phyloP scores from a whole-genome alignment of 176 grass and related monocot genomes.

The Cocos nucifera region DNA sequence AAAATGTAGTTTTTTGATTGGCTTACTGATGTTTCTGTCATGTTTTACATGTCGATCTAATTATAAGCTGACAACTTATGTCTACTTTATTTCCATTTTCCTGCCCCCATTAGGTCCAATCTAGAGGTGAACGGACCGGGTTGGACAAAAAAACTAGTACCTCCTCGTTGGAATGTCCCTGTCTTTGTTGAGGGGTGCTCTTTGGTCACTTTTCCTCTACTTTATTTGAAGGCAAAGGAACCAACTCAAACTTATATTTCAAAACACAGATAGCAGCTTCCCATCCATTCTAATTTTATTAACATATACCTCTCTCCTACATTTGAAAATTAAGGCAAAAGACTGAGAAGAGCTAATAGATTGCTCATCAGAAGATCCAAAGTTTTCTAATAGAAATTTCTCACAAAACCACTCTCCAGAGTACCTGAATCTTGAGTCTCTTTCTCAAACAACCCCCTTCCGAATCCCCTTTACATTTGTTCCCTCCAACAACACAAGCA shows the following conservation, averaged over 20 bases:
- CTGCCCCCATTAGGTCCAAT: too few relatives aligned
- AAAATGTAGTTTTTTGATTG: too few relatives aligned
- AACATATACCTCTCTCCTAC: neutral
- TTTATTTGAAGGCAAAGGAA: conserved; percentile 29
- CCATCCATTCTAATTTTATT: conserved; percentile 3
- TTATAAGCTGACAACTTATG: too few relatives aligned
- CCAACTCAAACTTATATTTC: neutral
- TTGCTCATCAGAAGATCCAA: neutral
- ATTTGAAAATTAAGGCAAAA: conserved; percentile 7
- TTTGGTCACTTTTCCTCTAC: conserved; percentile 16
- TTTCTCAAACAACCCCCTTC: conserved; percentile 8
- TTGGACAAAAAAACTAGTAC: neutral
- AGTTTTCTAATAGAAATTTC: neutral
- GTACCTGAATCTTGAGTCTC: neutral
- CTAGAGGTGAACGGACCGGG: too few relatives aligned
- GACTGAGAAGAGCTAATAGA: neutral
- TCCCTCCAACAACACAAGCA: neutral
- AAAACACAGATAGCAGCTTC: conserved; percentile 19
- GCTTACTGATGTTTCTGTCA: too few relatives aligned
- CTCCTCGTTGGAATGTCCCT: conserved; percentile 10
- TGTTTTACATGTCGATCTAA: too few relatives aligned
- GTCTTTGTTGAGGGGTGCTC: conserved; percentile 1
- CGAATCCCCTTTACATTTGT: neutral
- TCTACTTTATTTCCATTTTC: too few relatives aligned
- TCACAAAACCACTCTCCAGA: neutral